A percentile compares a stretch with the other conserved stretches of the same genome.
Evolutionary conservation across 1,284 basidiomycete species (phyloP).

Genomic region (Sporisorium iseilematis-ciliati): DNA sequence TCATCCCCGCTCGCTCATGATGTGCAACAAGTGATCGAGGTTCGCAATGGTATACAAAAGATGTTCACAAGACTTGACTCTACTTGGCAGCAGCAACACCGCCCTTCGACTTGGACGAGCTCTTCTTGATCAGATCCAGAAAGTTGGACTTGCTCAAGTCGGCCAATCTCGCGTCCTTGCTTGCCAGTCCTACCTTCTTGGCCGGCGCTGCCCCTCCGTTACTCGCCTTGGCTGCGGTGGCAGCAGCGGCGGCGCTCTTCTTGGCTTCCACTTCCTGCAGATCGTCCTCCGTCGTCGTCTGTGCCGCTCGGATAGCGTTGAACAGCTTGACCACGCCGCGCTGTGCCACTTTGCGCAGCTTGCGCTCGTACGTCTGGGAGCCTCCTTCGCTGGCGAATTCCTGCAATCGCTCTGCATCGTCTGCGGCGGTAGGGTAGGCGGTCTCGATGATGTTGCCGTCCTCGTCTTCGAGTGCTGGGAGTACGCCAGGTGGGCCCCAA

Average conservation of each 20-base stretch:
- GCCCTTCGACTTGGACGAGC: constrained; percentile 18
- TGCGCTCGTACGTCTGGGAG: constrained; percentile 60
- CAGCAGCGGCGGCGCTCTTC: constrained; percentile 18
- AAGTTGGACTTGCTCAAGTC: constrained; percentile 68
- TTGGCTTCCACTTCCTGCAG: constrained; percentile 50
- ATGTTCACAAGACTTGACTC: background rate
- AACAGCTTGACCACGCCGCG: constrained; percentile 69
- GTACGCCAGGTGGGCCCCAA: constrained; percentile 66
- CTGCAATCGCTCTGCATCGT: constrained; percentile 29
- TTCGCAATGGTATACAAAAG: constrained; percentile 30
- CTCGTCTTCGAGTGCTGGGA: constrained; percentile 44
- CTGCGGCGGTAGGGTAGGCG: constrained; percentile 8
- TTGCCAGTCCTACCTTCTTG: constrained; percentile 56
- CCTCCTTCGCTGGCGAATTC: constrained; percentile 59
- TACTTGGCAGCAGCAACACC: constrained; percentile 43
- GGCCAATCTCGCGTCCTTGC: constrained; percentile 56
- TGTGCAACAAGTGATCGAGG: background rate
- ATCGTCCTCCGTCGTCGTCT: constrained; percentile 62
- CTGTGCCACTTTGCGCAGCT: constrained; percentile 66
- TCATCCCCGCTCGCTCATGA: background rate
- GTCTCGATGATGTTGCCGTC: constrained; percentile 51
- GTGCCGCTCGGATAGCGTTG: constrained; percentile 68
- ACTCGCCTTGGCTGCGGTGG: background rate
- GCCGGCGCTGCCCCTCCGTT: background rate
- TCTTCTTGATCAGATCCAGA: constrained; percentile 63